phyloP scores from a whole-genome alignment of 2,329 filamentous ascomycete genomes.

The Colletotrichum simmondsii region DNA sequence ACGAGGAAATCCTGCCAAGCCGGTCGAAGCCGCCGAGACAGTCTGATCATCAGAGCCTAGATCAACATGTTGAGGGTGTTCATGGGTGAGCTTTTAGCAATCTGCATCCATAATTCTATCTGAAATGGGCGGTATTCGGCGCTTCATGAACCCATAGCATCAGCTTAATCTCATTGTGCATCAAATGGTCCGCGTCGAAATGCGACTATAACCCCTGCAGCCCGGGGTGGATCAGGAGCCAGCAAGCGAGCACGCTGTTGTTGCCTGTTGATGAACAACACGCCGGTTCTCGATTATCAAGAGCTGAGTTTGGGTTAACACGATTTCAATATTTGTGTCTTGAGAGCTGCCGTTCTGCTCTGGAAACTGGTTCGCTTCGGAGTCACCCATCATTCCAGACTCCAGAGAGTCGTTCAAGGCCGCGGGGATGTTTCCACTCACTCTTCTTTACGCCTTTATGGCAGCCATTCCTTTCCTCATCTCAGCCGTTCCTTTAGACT shows the following conservation, averaged over 20 bases:
- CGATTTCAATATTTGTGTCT: neutral
- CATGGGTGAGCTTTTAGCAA: neutral
- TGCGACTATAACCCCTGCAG: neutral
- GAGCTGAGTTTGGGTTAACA: neutral
- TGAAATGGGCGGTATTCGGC: neutral
- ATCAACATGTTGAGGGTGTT: neutral
- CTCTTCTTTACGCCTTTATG: neutral
- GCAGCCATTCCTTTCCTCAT: neutral
- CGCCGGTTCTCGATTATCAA: neutral
- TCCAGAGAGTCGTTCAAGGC: neutral
- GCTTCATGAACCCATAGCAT: neutral
- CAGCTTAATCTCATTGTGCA: neutral
- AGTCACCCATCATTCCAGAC: neutral
- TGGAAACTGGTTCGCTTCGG: neutral
- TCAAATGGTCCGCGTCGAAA: neutral
- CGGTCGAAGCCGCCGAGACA: neutral
- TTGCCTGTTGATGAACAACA: neutral
- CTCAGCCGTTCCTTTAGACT: neutral
- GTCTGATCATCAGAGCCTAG: neutral
- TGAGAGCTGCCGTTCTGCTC: neutral
- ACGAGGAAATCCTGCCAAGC: neutral
- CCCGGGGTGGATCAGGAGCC: neutral
- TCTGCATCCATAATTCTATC: neutral
- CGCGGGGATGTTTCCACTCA: neutral
- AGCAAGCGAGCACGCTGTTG: neutral